Evolutionary conservation across 306 rosid genomes (phyloP), one percentile per base, ranked within the genome.

Genomic region (Vicia faba): DNA sequence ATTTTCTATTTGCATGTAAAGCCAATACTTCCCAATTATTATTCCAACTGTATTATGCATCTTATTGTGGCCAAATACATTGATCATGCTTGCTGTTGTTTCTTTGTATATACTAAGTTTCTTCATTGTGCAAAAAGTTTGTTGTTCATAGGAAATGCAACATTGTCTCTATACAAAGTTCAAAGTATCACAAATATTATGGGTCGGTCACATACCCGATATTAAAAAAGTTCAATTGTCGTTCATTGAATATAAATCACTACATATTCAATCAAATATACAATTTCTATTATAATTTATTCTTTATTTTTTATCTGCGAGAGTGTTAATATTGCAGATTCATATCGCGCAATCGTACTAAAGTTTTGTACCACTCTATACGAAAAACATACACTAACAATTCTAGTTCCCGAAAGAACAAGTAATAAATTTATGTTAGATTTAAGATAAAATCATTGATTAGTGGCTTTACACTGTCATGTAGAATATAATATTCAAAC

Each of bases 61-160:
- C 61, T 46, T 59, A 29, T 56, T 45, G n/a, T 12, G 41, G 33
- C 58, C 66, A 71, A 66, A 61, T 60, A 75, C 81, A 80, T 68
- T 70, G 38, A 33, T 68, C 81, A 81, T 72, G 71, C 74, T 63
- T 72, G 60, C 73, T 72, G 69, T 56, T 61, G 5, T 61, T 76
- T 56, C 58, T 20, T 72, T 19, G 53, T 60, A 20, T 20, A 20
- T 20, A 13, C 71, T 56, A 26, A 75, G 56, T 75, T 80, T 73
- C 33, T 67, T 53, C 44, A 54, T 10, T 1, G 41, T 45, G 64
- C 14, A 35, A 33, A 33, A 33, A 46, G 4, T 46, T 43, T 63
- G 35, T 38, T 71, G 38, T 66, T 68, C 4, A 1, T 4, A 13
- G 39, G 15, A 11, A 48, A 51, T 59, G 61, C 46, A 58, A 33